phyloP scores from a whole-genome alignment of 1,284 basidiomycete genomes.

The Boletellus deceptivus region DNA sequence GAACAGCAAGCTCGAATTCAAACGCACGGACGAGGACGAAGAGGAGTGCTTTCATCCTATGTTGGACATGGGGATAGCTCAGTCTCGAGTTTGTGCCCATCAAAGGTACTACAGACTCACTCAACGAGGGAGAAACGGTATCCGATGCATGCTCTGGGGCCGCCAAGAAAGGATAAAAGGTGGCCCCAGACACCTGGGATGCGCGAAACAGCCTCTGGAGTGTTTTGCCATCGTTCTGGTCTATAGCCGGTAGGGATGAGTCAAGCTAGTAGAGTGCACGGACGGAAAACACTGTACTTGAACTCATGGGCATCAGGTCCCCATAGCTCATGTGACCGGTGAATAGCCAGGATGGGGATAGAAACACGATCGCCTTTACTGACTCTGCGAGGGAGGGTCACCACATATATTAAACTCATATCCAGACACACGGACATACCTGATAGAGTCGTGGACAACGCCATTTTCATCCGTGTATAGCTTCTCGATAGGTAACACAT shows the following conservation, averaged over 20 bases:
- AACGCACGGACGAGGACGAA: background rate
- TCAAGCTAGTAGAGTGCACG: background rate
- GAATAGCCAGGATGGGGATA: slow-evolving; percentile 41
- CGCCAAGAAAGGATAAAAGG: slow-evolving; percentile 58
- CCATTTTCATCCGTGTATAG: slow-evolving; percentile 47
- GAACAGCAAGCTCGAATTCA: background rate
- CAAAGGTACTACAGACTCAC: slow-evolving; percentile 33
- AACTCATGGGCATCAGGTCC: slow-evolving; percentile 44
- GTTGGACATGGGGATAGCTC: too few relatives aligned
- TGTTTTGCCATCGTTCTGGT: slow-evolving; percentile 58
- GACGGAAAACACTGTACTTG: slow-evolving; percentile 8
- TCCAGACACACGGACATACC: background rate
- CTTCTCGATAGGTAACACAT: slow-evolving; percentile 55
- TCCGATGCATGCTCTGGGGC: slow-evolving; percentile 64
- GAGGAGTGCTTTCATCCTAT: background rate
- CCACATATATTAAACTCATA: background rate
- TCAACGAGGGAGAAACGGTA: slow-evolving; percentile 72
- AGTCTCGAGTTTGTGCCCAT: too few relatives aligned
- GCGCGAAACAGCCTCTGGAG: slow-evolving; percentile 42
- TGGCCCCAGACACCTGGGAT: slow-evolving; percentile 63
- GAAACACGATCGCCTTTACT: slow-evolving; percentile 37
- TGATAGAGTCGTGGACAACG: slow-evolving; percentile 30
- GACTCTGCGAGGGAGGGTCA: slow-evolving; percentile 26
- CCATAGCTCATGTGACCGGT: slow-evolving; percentile 42
- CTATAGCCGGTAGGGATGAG: slow-evolving; percentile 18